A percentile compares a stretch with the other conserved stretches of the same genome.
These are phyloP conservation scores for Logfia minima DNA, from an alignment of 129 eudicot genomes.

Conservation along the genomic window DNA sequence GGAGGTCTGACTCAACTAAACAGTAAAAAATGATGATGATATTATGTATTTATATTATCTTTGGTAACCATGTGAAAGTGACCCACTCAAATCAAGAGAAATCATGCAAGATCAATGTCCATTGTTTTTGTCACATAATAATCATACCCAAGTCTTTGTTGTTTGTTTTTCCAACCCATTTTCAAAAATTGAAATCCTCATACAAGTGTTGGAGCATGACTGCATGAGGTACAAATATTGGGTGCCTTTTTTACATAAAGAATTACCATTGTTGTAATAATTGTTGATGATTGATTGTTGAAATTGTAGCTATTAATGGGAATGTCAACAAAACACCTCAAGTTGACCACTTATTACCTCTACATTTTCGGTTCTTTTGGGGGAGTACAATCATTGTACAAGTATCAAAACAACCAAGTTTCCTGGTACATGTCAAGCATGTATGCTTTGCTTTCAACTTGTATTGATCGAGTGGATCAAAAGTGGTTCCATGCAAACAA, in stretches of 20 bases:
- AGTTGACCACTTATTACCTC: conserved; percentile 32
- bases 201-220: conserved; percentile 5
- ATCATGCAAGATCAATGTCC: conserved; percentile 25
- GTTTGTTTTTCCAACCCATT: conserved; percentile 26
- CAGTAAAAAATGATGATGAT: conserved; percentile 21
- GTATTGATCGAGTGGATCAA: not conserved
- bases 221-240: conserved; percentile 4
- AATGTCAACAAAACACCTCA: conserved; percentile 20
- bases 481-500: conserved; percentile 19
- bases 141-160: conserved; percentile 35
- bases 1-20: conserved; percentile 25
- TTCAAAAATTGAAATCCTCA: not conserved
- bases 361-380: conserved; percentile 15
- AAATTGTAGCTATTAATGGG: conserved; percentile 26
- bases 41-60: not conserved
- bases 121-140: conserved; percentile 26
- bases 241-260: not conserved
- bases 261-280: conserved; percentile 24
- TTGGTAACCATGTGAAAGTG: conserved; percentile 33
- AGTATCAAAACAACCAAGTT: conserved; percentile 19
- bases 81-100: conserved; percentile 28
- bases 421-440: conserved; percentile 17
- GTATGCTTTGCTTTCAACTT: not conserved
- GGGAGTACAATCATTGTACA: conserved; percentile 28
- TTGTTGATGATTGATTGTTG: conserved; percentile 35